Conservation (phyloP, 176 grass and related monocot genomes). For the Eremochloa ophiuroides region DNA sequence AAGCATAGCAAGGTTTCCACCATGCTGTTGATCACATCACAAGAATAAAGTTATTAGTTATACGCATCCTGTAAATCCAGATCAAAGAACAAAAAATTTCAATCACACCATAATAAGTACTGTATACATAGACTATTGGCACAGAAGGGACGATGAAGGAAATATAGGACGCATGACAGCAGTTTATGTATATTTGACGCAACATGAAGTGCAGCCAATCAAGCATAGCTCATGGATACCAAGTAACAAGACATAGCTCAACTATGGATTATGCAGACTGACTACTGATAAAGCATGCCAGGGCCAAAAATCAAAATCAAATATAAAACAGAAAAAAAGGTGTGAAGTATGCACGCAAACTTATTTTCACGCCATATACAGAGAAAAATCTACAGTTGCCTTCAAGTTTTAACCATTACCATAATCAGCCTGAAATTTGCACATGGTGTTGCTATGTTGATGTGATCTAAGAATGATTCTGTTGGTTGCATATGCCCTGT, state of each 20-base stretch:
- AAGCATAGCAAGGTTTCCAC: slow-evolving; percentile 73
- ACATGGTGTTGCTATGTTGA: background rate
- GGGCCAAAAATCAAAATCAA: background rate
- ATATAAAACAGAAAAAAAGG: background rate
- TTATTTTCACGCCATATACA: background rate
- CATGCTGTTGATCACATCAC: slow-evolving; percentile 28
- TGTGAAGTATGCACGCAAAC: background rate
- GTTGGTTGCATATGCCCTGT: background rate
- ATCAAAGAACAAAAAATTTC: background rate
- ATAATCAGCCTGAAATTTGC: background rate
- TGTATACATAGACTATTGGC: background rate
- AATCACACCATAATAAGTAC: background rate
- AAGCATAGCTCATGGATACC: background rate
- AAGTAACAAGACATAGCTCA: background rate
- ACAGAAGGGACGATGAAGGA: background rate
- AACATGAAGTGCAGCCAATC: background rate
- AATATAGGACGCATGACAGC: background rate
- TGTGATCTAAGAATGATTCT: background rate
- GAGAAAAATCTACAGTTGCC: background rate
- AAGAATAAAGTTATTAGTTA: slow-evolving; percentile 18
- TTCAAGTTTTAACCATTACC: background rate
- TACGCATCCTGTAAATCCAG: background rate
- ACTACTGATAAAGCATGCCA: background rate
- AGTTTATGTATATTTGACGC: background rate
- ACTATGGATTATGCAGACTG: background rate